A percentile compares a stretch with the other conserved stretches of the same genome.
phyloP scores from a whole-genome alignment of 768 basidiomycete genomes.

The Calocera cornea region DNA sequence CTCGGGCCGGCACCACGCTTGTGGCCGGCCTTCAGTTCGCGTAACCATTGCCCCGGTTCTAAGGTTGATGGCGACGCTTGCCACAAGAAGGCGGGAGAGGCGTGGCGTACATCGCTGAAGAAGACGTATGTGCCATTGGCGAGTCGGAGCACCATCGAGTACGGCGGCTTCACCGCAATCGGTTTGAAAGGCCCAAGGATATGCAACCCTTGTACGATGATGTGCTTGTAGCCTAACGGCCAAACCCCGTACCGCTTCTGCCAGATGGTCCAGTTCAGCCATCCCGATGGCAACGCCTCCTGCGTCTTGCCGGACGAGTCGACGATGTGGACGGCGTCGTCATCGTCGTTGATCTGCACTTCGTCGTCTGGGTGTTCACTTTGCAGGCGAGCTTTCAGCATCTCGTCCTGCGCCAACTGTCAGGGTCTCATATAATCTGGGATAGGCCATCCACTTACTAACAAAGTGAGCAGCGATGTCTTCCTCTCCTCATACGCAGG shows the following conservation, averaged over 20 bases:
- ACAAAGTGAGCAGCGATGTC: too few species aligned
- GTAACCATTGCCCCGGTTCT: not conserved
- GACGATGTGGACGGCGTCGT: too few species aligned
- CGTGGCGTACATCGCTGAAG: not conserved
- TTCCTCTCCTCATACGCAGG: too few species aligned
- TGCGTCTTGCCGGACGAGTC: too few species aligned
- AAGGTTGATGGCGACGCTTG: not conserved
- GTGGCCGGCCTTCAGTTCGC: not conserved
- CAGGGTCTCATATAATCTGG: too few species aligned
- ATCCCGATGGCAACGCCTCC: not conserved
- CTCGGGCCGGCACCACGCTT: not conserved
- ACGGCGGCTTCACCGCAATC: not conserved
- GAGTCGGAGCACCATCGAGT: not conserved
- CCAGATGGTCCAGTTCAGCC: not conserved
- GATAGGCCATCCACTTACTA: too few species aligned
- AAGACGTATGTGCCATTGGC: not conserved
- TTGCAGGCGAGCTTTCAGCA: too few species aligned
- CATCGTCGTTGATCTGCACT: too few species aligned
- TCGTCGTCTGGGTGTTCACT: too few species aligned
- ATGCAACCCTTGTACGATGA: not conserved
- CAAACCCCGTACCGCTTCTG: not conserved
- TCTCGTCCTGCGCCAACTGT: too few species aligned
- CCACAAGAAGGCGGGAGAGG: not conserved
- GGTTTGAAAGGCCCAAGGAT: not conserved
- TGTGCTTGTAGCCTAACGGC: not conserved